Evolutionary conservation across 257 asterid species (phyloP).

Genomic region (Salvia hispanica): DNA sequence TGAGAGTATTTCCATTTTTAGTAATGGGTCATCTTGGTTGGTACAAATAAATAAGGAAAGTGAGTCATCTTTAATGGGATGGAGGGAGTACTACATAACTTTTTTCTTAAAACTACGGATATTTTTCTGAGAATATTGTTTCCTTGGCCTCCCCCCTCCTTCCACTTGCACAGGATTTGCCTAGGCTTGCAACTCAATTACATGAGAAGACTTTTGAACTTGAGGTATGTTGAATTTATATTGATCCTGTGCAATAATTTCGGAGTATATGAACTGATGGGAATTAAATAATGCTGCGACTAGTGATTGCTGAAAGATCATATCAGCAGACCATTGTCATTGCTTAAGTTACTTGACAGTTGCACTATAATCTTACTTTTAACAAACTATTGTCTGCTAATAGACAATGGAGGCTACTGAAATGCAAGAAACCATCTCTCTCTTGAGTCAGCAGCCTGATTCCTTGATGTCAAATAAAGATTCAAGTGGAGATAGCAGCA

Average conservation of each 20-base stretch:
- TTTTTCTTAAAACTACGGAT: background rate
- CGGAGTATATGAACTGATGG: slow-evolving; percentile 40
- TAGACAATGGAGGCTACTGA: slow-evolving; percentile 59
- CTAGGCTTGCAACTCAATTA: slow-evolving; percentile 72
- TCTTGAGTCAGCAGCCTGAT: slow-evolving; percentile 59
- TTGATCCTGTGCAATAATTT: slow-evolving; percentile 6
- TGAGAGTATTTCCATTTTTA: no score
- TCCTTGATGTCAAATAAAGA: slow-evolving; percentile 46
- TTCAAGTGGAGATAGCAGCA: slow-evolving; percentile 39
- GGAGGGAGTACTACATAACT: background rate
- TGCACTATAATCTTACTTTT: slow-evolving; percentile 20
- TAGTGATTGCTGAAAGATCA: slow-evolving; percentile 48
- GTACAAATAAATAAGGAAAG: no score
- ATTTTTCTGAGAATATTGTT: background rate
- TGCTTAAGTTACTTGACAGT: slow-evolving; percentile 17
- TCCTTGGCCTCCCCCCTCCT: slow-evolving; percentile 11
- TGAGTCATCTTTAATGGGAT: no score
- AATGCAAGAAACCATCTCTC: slow-evolving; percentile 63
- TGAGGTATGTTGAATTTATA: slow-evolving; percentile 55
- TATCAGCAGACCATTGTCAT: slow-evolving; percentile 64
- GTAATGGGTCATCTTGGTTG: no score
- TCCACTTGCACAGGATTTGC: slow-evolving; percentile 50
- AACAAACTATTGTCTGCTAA: slow-evolving; percentile 25
- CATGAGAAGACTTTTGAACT: slow-evolving; percentile 79
- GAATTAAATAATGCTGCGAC: slow-evolving; percentile 23